Evolutionary conservation across 148 eudicot species (phyloP).

Genomic region (Fallopia convolvulus): DNA sequence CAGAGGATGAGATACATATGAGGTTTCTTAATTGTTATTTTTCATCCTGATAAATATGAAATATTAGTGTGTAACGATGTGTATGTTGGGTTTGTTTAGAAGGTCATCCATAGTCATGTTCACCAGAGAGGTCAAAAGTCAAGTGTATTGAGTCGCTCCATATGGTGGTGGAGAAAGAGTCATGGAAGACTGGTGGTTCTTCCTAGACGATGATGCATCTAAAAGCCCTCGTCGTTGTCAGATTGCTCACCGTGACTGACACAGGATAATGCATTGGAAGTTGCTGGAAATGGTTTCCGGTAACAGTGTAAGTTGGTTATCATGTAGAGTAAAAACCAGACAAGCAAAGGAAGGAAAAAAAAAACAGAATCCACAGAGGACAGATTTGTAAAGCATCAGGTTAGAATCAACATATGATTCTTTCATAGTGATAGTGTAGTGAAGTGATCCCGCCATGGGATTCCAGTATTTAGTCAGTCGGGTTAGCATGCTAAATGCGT

Average conservation of each 20-base stretch:
- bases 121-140: conserved; percentile 55
- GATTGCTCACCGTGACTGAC: conserved; percentile 40
- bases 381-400: conserved; percentile 28
- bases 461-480: not conserved
- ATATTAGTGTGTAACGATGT: not conserved
- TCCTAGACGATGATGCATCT: conserved; percentile 41
- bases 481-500: not conserved
- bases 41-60: not conserved
- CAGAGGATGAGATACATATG: not conserved
- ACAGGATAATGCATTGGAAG: conserved; percentile 35
- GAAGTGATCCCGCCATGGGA: not conserved
- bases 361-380: not conserved
- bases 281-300: conserved; percentile 63
- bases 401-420: conserved; percentile 91
- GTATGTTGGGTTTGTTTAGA: conserved; percentile 16
- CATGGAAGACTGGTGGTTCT: conserved; percentile 46
- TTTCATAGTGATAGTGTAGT: conserved; percentile 22
- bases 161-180: conserved; percentile 41
- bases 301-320: conserved; percentile 6
- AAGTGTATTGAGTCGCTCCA: conserved; percentile 46
- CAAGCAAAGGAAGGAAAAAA: not conserved
- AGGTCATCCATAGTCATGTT: conserved; percentile 71
- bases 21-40: not conserved
- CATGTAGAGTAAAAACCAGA: conserved; percentile 23
- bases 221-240: conserved; percentile 27